phyloP scores from a whole-genome alignment of 1,139 yeast genomes.

The Scheffersomyces segobiensis region DNA sequence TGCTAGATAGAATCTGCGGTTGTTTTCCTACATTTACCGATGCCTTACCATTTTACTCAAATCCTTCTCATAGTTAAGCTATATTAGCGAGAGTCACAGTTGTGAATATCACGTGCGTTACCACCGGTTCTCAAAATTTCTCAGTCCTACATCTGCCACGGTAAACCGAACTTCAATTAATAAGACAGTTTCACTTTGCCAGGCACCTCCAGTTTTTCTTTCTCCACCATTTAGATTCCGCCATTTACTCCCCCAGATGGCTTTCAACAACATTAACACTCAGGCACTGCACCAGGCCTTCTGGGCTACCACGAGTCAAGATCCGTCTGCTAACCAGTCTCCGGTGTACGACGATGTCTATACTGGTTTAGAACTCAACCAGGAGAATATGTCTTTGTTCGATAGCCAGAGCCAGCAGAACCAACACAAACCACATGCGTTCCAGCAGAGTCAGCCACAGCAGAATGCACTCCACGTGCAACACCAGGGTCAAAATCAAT shows the following conservation, averaged over 20 bases:
- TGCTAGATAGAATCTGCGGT: not conserved
- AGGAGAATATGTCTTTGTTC: slow-evolving; percentile 6
- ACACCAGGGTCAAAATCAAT: not conserved
- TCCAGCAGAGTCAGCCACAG: not conserved
- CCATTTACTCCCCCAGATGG: not conserved
- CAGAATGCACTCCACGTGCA: not conserved
- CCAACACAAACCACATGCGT: not conserved
- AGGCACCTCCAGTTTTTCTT: not conserved
- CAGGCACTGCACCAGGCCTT: not conserved
- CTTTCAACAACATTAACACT: not conserved
- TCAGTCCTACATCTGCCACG: not conserved
- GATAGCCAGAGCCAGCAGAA: slow-evolving; percentile 1
- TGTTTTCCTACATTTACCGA: no score
- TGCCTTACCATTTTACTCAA: not conserved
- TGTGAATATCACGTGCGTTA: not conserved
- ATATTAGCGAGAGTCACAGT: not conserved
- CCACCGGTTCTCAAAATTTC: not conserved
- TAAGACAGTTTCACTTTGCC: not conserved
- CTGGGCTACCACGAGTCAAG: not conserved
- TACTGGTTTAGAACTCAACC: slow-evolving; percentile 4
- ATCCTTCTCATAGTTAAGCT: not conserved
- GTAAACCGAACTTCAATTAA: not conserved
- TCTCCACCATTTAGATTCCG: not conserved
- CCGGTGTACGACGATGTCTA: slow-evolving; percentile 2
- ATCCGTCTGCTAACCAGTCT: not conserved